phyloP scores from a whole-genome alignment of 2,329 filamentous ascomycete genomes.

The Fusarium metavorans region DNA sequence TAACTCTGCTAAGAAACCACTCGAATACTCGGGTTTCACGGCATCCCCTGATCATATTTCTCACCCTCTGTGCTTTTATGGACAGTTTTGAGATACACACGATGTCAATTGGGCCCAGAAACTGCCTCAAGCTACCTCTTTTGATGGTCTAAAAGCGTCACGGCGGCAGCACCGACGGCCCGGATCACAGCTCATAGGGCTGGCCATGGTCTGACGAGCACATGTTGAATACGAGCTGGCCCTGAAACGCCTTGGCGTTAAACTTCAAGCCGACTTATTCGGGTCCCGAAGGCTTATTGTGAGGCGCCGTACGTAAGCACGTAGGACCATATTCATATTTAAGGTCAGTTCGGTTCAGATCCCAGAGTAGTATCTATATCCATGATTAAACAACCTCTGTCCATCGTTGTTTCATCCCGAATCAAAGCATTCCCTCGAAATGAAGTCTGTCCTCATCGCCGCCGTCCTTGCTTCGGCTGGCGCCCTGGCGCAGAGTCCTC shows the following conservation, averaged over 20 bases:
- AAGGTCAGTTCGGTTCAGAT: neutral
- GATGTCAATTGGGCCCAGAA: neutral
- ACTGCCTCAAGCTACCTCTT: neutral
- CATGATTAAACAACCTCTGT: neutral
- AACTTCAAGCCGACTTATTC: neutral
- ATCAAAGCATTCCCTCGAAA: neutral
- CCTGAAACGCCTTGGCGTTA: neutral
- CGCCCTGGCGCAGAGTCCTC: conserved; percentile 1
- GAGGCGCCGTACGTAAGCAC: neutral
- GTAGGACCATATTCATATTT: neutral
- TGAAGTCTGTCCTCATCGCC: conserved; percentile 17
- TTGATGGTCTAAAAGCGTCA: neutral
- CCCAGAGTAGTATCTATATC: neutral
- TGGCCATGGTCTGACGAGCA: neutral
- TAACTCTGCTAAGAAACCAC: neutral
- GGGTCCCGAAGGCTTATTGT: neutral
- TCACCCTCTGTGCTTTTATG: neutral
- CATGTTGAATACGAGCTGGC: neutral
- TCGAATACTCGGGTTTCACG: neutral
- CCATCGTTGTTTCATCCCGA: neutral
- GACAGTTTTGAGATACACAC: neutral
- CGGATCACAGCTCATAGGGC: neutral
- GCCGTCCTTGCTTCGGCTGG: conserved; percentile 7
- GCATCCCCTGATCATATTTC: neutral
- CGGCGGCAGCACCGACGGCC: neutral